Conservation (phyloP, 2,329 filamentous ascomycete species). For the Epichloe scottii region DNA sequence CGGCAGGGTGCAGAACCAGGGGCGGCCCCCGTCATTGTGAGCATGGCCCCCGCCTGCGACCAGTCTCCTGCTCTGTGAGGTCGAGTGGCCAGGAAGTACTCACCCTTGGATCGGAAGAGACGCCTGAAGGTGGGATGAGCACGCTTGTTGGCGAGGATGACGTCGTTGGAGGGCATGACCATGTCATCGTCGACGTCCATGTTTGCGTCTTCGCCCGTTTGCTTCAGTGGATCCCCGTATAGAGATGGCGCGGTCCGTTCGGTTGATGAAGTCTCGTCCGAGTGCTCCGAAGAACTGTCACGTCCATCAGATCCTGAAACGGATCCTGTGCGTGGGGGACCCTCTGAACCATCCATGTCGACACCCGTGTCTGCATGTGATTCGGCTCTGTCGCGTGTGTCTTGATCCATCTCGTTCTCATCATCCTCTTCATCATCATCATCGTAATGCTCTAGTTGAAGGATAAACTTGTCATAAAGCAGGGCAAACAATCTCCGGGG, state of each 20-base stretch:
- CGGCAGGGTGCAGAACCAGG: slow-evolving; percentile 48
- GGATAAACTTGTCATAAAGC: slow-evolving; percentile 36
- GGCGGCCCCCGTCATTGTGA: slow-evolving; percentile 44
- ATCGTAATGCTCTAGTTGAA: slow-evolving; percentile 33
- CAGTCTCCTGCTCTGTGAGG: slow-evolving; percentile 43
- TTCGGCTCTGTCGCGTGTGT: slow-evolving; percentile 7
- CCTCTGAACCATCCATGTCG: slow-evolving; percentile 10
- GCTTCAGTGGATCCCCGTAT: not conserved
- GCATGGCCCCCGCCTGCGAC: slow-evolving; percentile 53
- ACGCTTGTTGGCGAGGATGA: slow-evolving; percentile 44
- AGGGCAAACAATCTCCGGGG: slow-evolving; percentile 32
- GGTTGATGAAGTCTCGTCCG: slow-evolving; percentile 14
- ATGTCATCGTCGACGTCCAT: slow-evolving; percentile 11
- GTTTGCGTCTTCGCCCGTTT: not conserved
- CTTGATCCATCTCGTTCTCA: slow-evolving; percentile 13
- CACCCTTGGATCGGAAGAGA: slow-evolving; percentile 51
- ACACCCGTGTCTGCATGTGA: slow-evolving; percentile 8
- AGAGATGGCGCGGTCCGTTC: slow-evolving; percentile 13
- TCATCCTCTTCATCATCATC: slow-evolving; percentile 23
- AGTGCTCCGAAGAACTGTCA: slow-evolving; percentile 8
- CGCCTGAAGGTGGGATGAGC: slow-evolving; percentile 36
- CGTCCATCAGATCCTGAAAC: slow-evolving; percentile 1
- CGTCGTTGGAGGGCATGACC: slow-evolving; percentile 24
- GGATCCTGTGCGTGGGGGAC: slow-evolving; percentile 2
- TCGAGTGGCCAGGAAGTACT: slow-evolving; percentile 46